Percentiles rank a stretch among this genome's conserved stretches.
Evolutionary conservation across 768 basidiomycete species (phyloP).

Genomic region (Mycena maculata): DNA sequence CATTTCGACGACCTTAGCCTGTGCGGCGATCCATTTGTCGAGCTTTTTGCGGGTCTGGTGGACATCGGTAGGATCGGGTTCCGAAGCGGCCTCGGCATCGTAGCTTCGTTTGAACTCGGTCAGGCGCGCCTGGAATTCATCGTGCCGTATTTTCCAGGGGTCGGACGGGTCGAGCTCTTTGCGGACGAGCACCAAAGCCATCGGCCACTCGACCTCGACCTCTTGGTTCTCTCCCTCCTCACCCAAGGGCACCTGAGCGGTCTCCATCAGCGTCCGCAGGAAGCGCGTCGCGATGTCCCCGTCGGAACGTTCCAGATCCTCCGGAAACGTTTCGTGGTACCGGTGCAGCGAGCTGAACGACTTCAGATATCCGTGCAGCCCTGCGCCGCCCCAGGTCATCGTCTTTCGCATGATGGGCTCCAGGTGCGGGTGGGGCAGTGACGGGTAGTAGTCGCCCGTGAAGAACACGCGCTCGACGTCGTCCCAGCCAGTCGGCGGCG

Average conservation of each 20-base stretch:
- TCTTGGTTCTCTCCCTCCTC: slow-evolving; percentile 51
- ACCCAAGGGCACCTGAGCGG: slow-evolving; percentile 45
- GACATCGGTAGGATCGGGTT: too few species aligned
- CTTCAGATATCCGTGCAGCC: slow-evolving; percentile 71
- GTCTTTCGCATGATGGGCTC: slow-evolving; percentile 68
- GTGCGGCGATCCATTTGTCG: slow-evolving; percentile 23
- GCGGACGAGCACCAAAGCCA: slow-evolving; percentile 28
- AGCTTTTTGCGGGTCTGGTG: slow-evolving; percentile 14
- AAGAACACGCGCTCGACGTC: slow-evolving; percentile 68
- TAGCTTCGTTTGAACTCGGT: not conserved
- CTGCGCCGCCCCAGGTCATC: slow-evolving; percentile 69
- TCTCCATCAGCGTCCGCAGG: slow-evolving; percentile 64
- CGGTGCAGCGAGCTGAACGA: slow-evolving; percentile 79
- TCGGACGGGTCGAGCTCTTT: slow-evolving; percentile 30
- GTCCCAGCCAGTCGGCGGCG: slow-evolving; percentile 44
- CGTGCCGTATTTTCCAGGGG: slow-evolving; percentile 19
- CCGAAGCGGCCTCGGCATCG: not conserved
- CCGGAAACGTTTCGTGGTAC: slow-evolving; percentile 71
- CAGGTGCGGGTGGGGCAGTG: slow-evolving; percentile 42
- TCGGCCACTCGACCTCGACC: slow-evolving; percentile 61
- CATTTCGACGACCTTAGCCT: slow-evolving; percentile 21
- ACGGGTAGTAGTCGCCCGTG: slow-evolving; percentile 61
- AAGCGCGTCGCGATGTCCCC: slow-evolving; percentile 77
- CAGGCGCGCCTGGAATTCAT: not conserved
- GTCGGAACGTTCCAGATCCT: slow-evolving; percentile 59